phyloP scores from a whole-genome alignment of 257 asterid genomes.

The Solanum appendiculatum region DNA sequence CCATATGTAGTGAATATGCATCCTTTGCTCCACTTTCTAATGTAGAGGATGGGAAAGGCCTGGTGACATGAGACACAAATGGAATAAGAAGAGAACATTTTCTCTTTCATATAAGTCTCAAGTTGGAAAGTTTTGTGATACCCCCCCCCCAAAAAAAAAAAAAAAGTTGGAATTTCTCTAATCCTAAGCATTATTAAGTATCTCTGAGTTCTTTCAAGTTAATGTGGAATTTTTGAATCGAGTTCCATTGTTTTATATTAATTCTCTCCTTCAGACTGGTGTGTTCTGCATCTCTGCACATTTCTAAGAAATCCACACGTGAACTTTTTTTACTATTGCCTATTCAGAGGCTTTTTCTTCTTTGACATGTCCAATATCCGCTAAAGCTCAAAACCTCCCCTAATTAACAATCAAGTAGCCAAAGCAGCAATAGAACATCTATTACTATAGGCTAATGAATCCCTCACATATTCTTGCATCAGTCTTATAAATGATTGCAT shows the following conservation, averaged over 20 bases:
- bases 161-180: background rate
- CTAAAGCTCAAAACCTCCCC: background rate
- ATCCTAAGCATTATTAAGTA: background rate
- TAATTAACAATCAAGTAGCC: background rate
- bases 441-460: background rate
- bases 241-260: background rate
- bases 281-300: background rate
- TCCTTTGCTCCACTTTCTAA: background rate
- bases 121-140: background rate
- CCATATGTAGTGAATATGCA: background rate
- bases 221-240: background rate
- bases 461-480: background rate
- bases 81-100: background rate
- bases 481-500: background rate
- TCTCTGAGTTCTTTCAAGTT: background rate
- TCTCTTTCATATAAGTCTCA: background rate
- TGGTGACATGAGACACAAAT: background rate
- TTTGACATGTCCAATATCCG: background rate
- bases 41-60: background rate
- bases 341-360: background rate
- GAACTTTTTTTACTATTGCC: background rate
- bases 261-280: background rate
- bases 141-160: background rate
- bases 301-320: background rate
- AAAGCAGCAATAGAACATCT: background rate